Evolutionary conservation across 2,329 filamentous ascomycete species (phyloP), one percentile per base, ranked within the genome.

Genomic region (Colletotrichum cereale): DNA sequence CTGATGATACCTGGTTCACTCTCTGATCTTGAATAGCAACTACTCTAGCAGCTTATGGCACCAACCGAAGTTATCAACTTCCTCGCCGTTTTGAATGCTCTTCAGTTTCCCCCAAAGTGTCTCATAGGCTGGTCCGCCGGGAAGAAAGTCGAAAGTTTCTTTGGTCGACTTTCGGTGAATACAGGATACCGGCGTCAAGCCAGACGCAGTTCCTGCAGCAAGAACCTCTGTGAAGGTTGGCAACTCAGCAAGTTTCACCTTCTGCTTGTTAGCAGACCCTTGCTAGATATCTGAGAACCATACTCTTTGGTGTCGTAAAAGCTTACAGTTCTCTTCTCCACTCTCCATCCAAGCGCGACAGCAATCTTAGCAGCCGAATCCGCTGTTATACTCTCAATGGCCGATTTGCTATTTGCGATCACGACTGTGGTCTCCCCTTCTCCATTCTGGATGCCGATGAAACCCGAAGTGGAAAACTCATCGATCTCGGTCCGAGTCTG

Each of bases 391-490:
- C 64, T 67, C 3, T 67, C 64, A 12, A 67, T 42, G 5, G 56
- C 56, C 6, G 64, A 36, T 21, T 50, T 38, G 47, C 64, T 67
- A 24, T 36, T 4, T 10, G 64, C 56, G 24, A 66, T 11, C 8
- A 62, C 6, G 1, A 67, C 12, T 8, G 24, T 36, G 2, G 26
- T 53, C n/a, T 52, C 21, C 0, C 10, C 10, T 3, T 42, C 47
- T 0, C 1, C 16, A 1, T 26, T 21, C 18, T 21, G 56, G 21
- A 92, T 86, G 2, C 90, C 91, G 66, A 93, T 86, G 76, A 93
- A 92, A 0, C 89, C 91, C 21, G 86, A 88, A 0, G 91, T 92
- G 5, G 88, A 90, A 77, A 93, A 93, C 80, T 93, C 91, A 67
- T 93, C 91, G 50, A 93, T 86, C 74, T 89, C 86, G 2, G 82